phyloP scores from a whole-genome alignment of 176 grass and related monocot genomes.

The Avena atlantica region DNA sequence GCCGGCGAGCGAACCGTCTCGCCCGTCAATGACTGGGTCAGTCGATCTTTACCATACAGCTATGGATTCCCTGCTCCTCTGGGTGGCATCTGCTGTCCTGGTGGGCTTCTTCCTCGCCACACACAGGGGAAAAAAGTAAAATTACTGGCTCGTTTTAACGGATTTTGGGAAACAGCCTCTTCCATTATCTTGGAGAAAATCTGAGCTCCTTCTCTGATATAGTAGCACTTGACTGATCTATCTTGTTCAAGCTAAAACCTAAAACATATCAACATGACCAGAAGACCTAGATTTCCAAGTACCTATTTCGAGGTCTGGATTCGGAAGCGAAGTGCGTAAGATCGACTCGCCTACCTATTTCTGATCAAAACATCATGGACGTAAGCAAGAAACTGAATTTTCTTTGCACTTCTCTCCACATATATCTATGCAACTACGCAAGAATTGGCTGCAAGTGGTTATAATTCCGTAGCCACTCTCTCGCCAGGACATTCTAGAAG shows the following conservation, averaged over 20 bases:
- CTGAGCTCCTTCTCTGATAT: no score
- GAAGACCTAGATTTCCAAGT: not conserved
- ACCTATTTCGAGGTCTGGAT: not conserved
- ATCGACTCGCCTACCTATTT: constrained; percentile 29
- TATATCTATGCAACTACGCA: not conserved
- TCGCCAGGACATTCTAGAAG: constrained; percentile 30
- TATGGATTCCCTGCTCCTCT: constrained; percentile 7
- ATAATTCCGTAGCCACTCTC: constrained; percentile 6
- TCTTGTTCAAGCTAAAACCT: not conserved
- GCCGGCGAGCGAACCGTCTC: not conserved
- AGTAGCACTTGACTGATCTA: not conserved
- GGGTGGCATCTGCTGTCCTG: constrained; percentile 30
- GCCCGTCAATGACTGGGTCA: not conserved
- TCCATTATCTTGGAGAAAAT: not conserved
- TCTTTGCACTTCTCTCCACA: no score
- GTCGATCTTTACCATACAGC: constrained; percentile 27
- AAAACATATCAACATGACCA: not conserved
- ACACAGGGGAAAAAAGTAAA: not conserved
- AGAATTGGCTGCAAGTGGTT: constrained; percentile 31
- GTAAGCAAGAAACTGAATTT: constrained; percentile 51
- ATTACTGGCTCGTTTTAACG: not conserved
- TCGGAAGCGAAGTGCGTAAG: constrained; percentile 15
- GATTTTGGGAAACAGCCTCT: not conserved
- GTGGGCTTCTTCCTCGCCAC: constrained; percentile 35
- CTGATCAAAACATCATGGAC: constrained; percentile 41